Evolutionary conservation across 176 grass and related monocot species (phyloP).

Genomic region (Eremochloa ophiuroides): DNA sequence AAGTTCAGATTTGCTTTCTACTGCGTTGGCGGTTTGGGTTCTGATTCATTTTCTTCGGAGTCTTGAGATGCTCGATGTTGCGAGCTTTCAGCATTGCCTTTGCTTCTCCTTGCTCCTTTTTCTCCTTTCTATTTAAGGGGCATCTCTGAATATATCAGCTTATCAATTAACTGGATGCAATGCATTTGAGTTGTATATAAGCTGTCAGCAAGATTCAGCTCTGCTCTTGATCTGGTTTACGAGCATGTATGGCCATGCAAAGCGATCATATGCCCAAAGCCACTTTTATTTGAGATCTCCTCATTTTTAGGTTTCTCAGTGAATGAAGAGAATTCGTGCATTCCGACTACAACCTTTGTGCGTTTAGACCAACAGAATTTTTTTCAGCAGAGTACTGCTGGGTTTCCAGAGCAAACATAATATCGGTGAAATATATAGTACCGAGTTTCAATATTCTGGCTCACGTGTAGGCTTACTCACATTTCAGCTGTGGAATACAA

Average conservation of each 20-base stretch:
- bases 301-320: background rate
- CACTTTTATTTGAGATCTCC: background rate
- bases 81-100: conserved; percentile 6
- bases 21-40: conserved; percentile 5
- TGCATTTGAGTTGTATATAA: background rate
- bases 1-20: conserved; percentile 28
- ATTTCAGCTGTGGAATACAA: background rate
- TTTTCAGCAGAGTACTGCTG: background rate
- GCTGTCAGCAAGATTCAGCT: no score
- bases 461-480: background rate
- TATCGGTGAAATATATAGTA: background rate
- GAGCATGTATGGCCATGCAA: background rate
- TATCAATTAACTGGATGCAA: background rate
- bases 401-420: background rate
- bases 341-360: background rate
- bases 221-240: background rate
- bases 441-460: background rate
- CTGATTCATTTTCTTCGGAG: conserved; percentile 15
- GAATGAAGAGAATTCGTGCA: background rate
- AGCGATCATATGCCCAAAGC: background rate
- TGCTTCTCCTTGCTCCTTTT: background rate
- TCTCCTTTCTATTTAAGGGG: background rate
- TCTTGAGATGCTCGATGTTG: background rate
- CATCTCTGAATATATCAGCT: background rate
- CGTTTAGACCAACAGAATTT: background rate